Conservation (phyloP, 2,329 filamentous ascomycete species). For the Acephala macrosclerotiorum region DNA sequence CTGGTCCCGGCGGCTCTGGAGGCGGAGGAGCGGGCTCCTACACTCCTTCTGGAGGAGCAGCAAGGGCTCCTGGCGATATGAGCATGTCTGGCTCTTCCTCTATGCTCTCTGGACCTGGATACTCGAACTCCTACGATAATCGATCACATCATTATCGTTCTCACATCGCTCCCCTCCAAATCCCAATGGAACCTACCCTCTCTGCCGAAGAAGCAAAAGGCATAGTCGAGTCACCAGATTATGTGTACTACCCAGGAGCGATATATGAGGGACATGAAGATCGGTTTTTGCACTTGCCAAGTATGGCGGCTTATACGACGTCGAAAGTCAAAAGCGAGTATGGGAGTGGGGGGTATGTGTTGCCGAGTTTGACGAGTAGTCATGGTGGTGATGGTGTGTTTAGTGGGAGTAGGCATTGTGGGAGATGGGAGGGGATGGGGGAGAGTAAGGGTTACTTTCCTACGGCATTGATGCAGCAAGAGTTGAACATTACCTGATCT, state of each 20-base stretch:
- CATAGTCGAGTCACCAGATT: constrained; percentile 39
- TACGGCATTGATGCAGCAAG: constrained; percentile 38
- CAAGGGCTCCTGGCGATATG: constrained; percentile 40
- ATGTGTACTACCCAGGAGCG: constrained; percentile 43
- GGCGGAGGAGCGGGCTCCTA: constrained; percentile 41
- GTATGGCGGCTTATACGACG: constrained; percentile 35
- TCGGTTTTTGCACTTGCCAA: constrained; percentile 37
- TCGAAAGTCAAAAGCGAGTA: constrained; percentile 39
- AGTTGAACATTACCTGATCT: constrained; percentile 40
- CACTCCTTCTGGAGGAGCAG: constrained; percentile 34
- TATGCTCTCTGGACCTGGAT: constrained; percentile 38
- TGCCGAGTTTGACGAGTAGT: constrained; percentile 36
- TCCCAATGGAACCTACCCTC: constrained; percentile 43
- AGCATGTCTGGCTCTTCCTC: constrained; percentile 39
- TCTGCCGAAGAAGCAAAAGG: constrained; percentile 42
- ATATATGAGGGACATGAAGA: constrained; percentile 40
- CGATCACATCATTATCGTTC: constrained; percentile 40
- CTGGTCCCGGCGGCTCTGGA: constrained; percentile 52
- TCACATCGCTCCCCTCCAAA: constrained; percentile 35
- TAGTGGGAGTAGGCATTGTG: constrained; percentile 40
- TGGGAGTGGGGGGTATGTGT: constrained; percentile 24
- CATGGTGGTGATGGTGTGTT: constrained; percentile 14
- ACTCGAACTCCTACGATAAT: constrained; percentile 38
- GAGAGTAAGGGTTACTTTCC: constrained; percentile 43
- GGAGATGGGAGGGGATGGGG: constrained; percentile 42